Evolutionary conservation across 345 rosid species (phyloP).

Genomic region (Aquilaria yunnanensis): DNA sequence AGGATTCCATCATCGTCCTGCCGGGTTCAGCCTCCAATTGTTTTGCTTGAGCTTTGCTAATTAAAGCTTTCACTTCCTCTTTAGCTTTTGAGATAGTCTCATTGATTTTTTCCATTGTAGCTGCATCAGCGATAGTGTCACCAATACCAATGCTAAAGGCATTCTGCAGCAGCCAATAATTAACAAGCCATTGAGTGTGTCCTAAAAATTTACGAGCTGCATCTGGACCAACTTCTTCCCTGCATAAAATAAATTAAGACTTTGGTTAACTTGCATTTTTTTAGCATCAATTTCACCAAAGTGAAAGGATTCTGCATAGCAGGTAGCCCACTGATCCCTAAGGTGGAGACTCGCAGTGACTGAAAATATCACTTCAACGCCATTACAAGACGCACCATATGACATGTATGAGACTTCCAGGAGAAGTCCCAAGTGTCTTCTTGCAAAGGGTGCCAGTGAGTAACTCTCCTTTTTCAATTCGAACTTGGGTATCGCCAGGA

Average conservation of each 20-base stretch:
- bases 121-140: conserved; percentile 96
- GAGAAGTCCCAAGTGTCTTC: conserved; percentile 84
- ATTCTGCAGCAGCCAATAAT: conserved; percentile 95
- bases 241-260: conserved; percentile 17
- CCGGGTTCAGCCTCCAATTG: conserved; percentile 84
- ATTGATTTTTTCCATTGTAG: conserved; percentile 88
- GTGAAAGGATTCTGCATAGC: neutral
- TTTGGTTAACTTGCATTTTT: neutral
- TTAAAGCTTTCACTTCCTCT: conserved; percentile 71
- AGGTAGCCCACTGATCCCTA: neutral
- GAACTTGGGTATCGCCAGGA: conserved; percentile 87
- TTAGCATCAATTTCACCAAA: neutral
- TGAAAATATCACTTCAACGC: neutral
- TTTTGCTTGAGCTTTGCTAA: conserved; percentile 55
- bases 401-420: conserved; percentile 95
- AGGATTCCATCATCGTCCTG: conserved; percentile 87
- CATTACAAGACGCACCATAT: conserved; percentile 54
- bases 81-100: conserved; percentile 83
- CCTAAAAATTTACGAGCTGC: conserved; percentile 98
- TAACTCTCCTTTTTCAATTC: conserved; percentile 91
- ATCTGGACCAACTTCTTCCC: conserved; percentile 99
- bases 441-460: conserved; percentile 96
- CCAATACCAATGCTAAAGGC: conserved; percentile 97
- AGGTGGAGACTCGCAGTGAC: neutral
- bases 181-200: conserved; percentile 99